phyloP scores from a whole-genome alignment of 371 early-diverging fungal species.

The Mucor saturninus region DNA sequence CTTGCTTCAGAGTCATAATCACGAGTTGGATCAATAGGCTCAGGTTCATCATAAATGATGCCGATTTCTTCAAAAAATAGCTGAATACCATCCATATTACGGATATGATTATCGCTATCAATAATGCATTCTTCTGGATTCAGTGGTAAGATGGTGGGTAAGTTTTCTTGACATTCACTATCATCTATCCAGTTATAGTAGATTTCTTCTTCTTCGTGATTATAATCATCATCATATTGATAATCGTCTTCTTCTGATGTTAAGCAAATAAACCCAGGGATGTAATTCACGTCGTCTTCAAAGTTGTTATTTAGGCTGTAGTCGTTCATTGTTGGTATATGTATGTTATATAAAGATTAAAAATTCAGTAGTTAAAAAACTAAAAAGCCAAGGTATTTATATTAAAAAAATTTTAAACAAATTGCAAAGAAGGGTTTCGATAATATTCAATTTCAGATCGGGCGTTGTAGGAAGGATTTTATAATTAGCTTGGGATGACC shows the following conservation, averaged over 20 bases:
- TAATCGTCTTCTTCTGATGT: conserved; percentile 32
- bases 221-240: conserved; percentile 15
- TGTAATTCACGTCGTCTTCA: not conserved
- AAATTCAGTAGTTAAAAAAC: not conserved
- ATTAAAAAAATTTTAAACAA: not conserved
- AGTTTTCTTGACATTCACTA: conserved; percentile 40
- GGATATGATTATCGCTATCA: conserved; percentile 35
- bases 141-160: conserved; percentile 31
- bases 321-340: not conserved
- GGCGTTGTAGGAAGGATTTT: conserved; percentile 6
- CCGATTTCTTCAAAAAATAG: conserved; percentile 44
- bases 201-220: conserved; percentile 3
- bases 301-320: not conserved
- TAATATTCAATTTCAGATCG: conserved; percentile 10
- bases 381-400: conserved; percentile 3
- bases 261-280: conserved; percentile 20
- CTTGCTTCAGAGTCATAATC: conserved; percentile 43
- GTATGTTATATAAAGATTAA: conserved; percentile 3
- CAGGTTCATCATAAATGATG: conserved; percentile 39
- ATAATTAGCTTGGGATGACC: not conserved
- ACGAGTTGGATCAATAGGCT: conserved; percentile 39
- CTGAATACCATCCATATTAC: conserved; percentile 18
- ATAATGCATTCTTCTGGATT: conserved; percentile 33
- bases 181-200: conserved; percentile 32
- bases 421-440: conserved; percentile 3